Base-by-base conservation (phyloP, 768 basidiomycete genomes). In the Peribolospora baueri region DNA sequence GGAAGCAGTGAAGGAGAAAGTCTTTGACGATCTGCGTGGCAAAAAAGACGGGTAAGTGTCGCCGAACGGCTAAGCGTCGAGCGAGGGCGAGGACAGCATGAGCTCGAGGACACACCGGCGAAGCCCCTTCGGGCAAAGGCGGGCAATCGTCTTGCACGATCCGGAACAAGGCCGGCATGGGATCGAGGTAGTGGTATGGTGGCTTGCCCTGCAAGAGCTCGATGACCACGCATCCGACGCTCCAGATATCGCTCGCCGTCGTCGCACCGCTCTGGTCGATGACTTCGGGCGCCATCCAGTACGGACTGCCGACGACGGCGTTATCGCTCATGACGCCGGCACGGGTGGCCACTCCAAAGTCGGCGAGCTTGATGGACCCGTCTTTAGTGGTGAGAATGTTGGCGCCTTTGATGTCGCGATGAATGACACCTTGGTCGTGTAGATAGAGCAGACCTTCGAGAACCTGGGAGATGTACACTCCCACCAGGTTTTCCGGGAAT, bases 261-360 rank as follows among this genome's bases (percentile, higher is more conserved):
- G 87, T 90, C 40, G 93, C 91, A 40, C 93, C 93, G 40, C 81
- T 82, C 67, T 98, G 93, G 62, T 98, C 93, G 56, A 98, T 95
- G 50, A 98, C 85, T 68, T 98, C 93, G 2, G 93, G 93, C 7
- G 93, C 90, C 93, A 98, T 98, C 91, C 91, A 98, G 65, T 98
- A 98, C 4, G 91, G 91, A 63, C 85, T 90, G 5, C 91, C 91
- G 46, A 97, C 91, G 2, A 98, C 91, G 8, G 86, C 84, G 62
- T 81, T 83, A 65, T 93, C 85, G 48, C 76, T 76, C 36, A 79
- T 79, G 8, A 77, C 80, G 8, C 77, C 81, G 37, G 80, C 77
- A 48, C 74, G 78, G 54, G 80, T 81, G 8, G 88, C 87, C 14
- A 98, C 93, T 52, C 93, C 93, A 64, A 98, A 98, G 68, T 98